Conservation (phyloP, 306 rosid genomes). For the Sophora flavescens region DNA sequence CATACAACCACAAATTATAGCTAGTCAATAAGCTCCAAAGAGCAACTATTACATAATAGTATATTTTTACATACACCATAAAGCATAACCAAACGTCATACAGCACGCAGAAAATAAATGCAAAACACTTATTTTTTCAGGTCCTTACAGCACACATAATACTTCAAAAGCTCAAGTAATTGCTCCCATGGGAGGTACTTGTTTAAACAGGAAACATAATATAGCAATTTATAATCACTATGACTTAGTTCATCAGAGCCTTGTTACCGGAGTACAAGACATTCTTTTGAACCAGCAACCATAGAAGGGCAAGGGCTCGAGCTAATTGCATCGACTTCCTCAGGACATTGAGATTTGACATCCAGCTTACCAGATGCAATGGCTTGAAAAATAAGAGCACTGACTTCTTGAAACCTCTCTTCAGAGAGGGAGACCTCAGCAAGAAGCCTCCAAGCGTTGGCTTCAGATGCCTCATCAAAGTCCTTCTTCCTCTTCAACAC, state of each 20-base stretch:
- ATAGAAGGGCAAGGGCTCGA: constrained; percentile 42
- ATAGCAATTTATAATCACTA: constrained; percentile 18
- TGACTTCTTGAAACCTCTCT: constrained; percentile 88
- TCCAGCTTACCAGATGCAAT: constrained; percentile 48
- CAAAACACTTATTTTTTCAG: constrained; percentile 40
- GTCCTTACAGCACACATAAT: constrained; percentile 39
- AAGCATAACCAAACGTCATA: constrained; percentile 35
- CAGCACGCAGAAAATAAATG: constrained; percentile 41
- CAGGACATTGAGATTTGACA: constrained; percentile 34
- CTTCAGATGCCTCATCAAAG: constrained; percentile 88
- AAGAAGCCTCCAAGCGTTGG: constrained; percentile 93
- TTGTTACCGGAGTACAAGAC: constrained; percentile 71
- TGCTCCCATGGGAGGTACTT: not conserved
- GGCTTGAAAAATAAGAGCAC: constrained; percentile 76
- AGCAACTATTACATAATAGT: constrained; percentile 30
- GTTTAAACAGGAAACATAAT: constrained; percentile 25
- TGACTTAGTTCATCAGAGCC: constrained; percentile 33
- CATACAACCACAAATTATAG: constrained; percentile 19
- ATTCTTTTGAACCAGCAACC: constrained; percentile 66
- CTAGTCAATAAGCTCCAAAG: constrained; percentile 33
- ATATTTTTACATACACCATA: constrained; percentile 43
- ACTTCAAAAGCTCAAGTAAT: constrained; percentile 37
- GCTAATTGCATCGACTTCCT: constrained; percentile 52
- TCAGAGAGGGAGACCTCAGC: constrained; percentile 94
- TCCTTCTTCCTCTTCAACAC: constrained; percentile 95